Evolutionary conservation across 768 basidiomycete genomes (phyloP).

Genomic region (Serendipita sp.): DNA sequence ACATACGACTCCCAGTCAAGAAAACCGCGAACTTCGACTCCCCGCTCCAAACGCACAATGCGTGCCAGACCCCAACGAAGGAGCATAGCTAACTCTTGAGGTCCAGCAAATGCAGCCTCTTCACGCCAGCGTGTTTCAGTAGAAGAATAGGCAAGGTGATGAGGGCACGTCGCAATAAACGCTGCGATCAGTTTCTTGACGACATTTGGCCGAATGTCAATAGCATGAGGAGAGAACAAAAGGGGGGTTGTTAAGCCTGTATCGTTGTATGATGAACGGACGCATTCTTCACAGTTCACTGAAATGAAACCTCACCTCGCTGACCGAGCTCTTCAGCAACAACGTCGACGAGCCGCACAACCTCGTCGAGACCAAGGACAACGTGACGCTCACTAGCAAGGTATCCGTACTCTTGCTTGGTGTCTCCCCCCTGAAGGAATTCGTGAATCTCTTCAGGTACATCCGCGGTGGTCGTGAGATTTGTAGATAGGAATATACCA

Average conservation of each 20-base stretch:
- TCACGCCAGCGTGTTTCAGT: conserved; percentile 42
- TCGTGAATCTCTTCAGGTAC: background rate
- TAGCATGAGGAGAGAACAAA: conserved; percentile 76
- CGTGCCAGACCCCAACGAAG: conserved; percentile 84
- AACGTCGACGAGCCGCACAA: conserved; percentile 53
- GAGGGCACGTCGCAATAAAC: conserved; percentile 37
- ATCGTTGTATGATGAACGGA: background rate
- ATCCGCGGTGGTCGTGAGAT: background rate
- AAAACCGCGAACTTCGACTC: conserved; percentile 65
- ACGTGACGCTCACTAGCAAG: conserved; percentile 58
- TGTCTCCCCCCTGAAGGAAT: background rate
- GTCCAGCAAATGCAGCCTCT: conserved; percentile 69
- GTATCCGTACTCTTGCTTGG: conserved; percentile 45
- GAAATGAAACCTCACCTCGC: conserved; percentile 27
- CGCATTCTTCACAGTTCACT: background rate
- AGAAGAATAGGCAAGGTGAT: conserved; percentile 26
- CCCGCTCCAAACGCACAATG: conserved; percentile 51
- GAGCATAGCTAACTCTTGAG: conserved; percentile 81
- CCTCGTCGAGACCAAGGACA: conserved; percentile 58
- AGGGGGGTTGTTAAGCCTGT: conserved; percentile 66
- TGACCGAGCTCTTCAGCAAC: conserved; percentile 53
- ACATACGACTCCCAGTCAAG: conserved; percentile 74
- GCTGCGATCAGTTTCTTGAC: conserved; percentile 63
- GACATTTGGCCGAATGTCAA: conserved; percentile 64
- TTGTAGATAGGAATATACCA: background rate